phyloP scores from a whole-genome alignment of 1,284 basidiomycete genomes.

The Sanguinoderma infundibulare region DNA sequence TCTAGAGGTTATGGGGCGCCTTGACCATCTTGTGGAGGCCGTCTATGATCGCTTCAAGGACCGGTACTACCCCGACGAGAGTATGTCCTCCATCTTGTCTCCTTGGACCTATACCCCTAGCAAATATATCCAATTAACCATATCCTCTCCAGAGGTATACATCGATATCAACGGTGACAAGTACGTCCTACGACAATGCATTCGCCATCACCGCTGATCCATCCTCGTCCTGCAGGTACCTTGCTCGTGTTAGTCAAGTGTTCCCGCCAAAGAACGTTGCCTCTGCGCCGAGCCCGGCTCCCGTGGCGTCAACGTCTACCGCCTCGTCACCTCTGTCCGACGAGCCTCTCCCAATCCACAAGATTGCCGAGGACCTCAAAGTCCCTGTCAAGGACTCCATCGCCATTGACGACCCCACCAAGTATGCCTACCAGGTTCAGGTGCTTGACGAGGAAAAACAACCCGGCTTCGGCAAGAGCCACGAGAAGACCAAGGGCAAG shows the following conservation, averaged over 20 bases:
- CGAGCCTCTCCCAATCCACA: constrained; percentile 50
- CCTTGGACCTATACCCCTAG: background rate
- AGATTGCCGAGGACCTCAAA: constrained; percentile 81
- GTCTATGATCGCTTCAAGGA: constrained; percentile 96
- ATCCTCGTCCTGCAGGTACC: constrained; percentile 61
- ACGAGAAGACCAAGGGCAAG: constrained; percentile 49
- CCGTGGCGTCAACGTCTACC: constrained; percentile 33
- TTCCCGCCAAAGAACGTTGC: constrained; percentile 55
- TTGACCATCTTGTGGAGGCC: constrained; percentile 93
- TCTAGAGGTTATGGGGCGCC: constrained; percentile 91
- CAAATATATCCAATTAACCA: background rate
- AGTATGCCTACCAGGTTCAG: constrained; percentile 90
- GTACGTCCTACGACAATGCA: constrained; percentile 47
- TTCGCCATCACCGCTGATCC: constrained; percentile 24
- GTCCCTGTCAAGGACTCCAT: constrained; percentile 74
- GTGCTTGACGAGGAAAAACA: constrained; percentile 79
- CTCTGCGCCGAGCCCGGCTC: constrained; percentile 12
- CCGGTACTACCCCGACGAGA: constrained; percentile 90
- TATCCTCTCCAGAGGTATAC: constrained; percentile 38
- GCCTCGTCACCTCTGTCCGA: constrained; percentile 34
- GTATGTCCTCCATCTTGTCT: constrained; percentile 51
- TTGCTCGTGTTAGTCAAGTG: constrained; percentile 76
- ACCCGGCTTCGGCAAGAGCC: constrained; percentile 60
- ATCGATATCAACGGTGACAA: constrained; percentile 85
- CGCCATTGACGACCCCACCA: constrained; percentile 75